Base-by-base conservation (phyloP, 345 rosid genomes). In the Salix suchowensis region DNA sequence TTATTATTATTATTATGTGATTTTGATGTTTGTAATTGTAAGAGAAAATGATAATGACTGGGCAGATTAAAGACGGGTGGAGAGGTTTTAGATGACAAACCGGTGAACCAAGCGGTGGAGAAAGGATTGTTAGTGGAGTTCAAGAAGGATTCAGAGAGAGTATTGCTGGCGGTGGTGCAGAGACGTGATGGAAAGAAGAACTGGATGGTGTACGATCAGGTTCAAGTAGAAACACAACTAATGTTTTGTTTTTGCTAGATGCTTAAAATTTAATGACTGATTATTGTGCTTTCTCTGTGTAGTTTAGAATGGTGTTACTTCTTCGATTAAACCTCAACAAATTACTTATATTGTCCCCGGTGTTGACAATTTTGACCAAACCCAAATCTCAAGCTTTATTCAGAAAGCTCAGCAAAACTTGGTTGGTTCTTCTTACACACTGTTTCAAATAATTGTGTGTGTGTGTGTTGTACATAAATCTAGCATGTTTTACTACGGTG, bases 191-290 rank as follows among this genome's bases (percentile, higher is more conserved):
- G 99, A 73, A 95, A 95, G 85, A 93, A 91, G 89, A 95, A 95
- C 36, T 95, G 99, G 99, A 91, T 95, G 91, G 99, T 95, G 88
- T 82, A 84, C 80, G 99, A 95, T 92, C 97, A 95, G 98, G 97
- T 95, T 90, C 86, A 76, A 46, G 74, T 88, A 67, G 73, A 67
- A 81, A 86, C 66, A 66, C 1, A 66, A 18, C 69, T 10, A 66
- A 66, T 11, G 30, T 62, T 62, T 14, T 46, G 50, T 46, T 46
- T 46, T 46, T 46, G 12, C 9, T 26, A 8, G 12, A 4, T 24
- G 66, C 50, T 46, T 46, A 11, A 44, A 11, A 44, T 12, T 44
- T 13, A 44, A 44, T 44, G 50, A 46, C 50, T 12, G 50, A 46
- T 46, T 46, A 46, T 46, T 46, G 50, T 78, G 78, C 18, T 15